phyloP scores from a whole-genome alignment of 2,329 filamentous ascomycete genomes.

The Diaporthe amygdali region DNA sequence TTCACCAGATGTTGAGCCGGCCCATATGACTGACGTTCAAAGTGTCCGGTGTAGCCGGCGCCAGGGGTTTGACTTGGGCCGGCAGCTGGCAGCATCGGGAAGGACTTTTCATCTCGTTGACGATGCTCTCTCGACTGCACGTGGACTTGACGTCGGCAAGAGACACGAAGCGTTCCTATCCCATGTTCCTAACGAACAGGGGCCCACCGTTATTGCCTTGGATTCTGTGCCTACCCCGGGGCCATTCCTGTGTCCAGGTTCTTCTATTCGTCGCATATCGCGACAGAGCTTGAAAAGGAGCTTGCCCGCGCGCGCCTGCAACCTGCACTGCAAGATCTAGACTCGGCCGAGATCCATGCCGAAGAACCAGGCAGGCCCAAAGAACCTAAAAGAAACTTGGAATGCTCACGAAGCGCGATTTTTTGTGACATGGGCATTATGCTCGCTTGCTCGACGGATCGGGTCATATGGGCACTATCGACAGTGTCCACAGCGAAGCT shows the following conservation, averaged over 20 bases:
- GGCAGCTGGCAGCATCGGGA: neutral
- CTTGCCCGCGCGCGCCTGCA: neutral
- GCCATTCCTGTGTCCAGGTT: neutral
- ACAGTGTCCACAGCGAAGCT: slow-evolving; percentile 9
- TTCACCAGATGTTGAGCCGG: neutral
- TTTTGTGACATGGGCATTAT: neutral
- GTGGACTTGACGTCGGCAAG: slow-evolving; percentile 13
- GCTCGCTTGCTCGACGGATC: neutral
- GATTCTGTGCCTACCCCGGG: neutral
- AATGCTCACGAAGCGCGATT: neutral
- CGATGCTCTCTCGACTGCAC: neutral
- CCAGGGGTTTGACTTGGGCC: neutral
- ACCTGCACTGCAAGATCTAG: neutral
- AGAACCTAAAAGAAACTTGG: neutral
- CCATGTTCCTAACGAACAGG: neutral
- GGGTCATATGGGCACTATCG: slow-evolving; percentile 15
- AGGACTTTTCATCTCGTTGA: neutral
- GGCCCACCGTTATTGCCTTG: neutral
- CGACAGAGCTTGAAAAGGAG: neutral
- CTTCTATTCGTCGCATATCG: neutral
- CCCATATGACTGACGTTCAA: neutral
- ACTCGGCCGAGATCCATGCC: slow-evolving; percentile 8
- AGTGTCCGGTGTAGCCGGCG: neutral
- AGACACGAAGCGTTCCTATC: neutral
- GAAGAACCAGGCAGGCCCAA: neutral